Conservation (phyloP, 2,329 filamentous ascomycete genomes). For the Trichoderma afroharzianum region DNA sequence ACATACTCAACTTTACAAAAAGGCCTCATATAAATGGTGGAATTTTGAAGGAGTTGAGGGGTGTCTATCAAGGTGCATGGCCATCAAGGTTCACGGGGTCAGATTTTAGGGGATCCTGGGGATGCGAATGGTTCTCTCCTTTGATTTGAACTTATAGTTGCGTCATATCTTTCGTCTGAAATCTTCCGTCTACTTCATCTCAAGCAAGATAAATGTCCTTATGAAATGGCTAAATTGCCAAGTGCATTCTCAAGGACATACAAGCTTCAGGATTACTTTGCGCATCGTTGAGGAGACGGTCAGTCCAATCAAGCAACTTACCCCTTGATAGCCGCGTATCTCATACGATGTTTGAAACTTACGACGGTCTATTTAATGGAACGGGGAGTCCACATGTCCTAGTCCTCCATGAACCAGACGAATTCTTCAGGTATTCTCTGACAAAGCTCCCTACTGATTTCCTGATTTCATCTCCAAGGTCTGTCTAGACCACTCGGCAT, state of each 20-base stretch:
- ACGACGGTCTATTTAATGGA: not conserved
- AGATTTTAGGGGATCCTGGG: not conserved
- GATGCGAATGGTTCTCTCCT: not conserved
- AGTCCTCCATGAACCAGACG: not conserved
- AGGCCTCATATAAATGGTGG: not conserved
- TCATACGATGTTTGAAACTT: not conserved
- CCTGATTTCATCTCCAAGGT: no score
- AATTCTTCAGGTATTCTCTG: no score
- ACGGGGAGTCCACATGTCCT: not conserved
- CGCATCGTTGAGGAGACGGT: not conserved
- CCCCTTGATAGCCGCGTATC: not conserved
- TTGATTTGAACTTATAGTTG: not conserved
- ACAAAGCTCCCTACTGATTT: no score
- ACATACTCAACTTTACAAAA: not conserved
- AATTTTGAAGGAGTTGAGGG: not conserved
- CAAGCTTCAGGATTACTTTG: not conserved
- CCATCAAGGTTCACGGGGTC: slow-evolving; percentile 4
- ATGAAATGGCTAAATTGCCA: not conserved
- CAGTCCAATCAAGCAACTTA: not conserved
- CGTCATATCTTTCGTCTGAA: not conserved
- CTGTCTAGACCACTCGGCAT: not conserved
- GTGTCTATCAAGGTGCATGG: slow-evolving; percentile 12
- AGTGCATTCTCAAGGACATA: not conserved
- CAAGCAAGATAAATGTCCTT: not conserved
- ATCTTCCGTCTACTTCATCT: not conserved